Evolutionary conservation across 2,329 filamentous ascomycete species (phyloP), one percentile per base, ranked within the genome.

Genomic region (Epichloe glyceriae): DNA sequence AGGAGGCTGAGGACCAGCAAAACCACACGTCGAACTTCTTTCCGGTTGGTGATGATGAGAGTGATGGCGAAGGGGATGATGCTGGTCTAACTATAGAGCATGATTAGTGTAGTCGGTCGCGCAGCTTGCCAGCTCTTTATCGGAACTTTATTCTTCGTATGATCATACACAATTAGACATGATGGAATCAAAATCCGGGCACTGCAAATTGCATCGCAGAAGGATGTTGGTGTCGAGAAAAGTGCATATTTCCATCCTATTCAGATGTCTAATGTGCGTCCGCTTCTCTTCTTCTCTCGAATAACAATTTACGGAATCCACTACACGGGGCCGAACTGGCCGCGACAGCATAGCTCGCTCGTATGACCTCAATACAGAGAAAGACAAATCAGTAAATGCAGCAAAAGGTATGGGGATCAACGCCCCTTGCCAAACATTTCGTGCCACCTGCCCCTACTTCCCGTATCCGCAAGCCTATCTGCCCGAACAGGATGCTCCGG

Each of bases 401-500:
- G 14, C 40, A 26, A 17, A 19, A 22, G 30, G 3, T 30, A 6
- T 12, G 17, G 4, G 4, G 17, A 11, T 50, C 52, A 76, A 55
- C 74, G 64, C 4, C 63, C 66, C 54, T 61, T 66, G 1, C 70
- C 75, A 62, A 80, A 80, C 59, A 68, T 76, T 62, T 80, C 77
- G 57, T 82, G 78, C 78, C 78, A 82, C 57, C 79, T 80, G 38
- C 75, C 75, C 63, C 71, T 64, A 52, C 60, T 62, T 2, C 59
- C 61, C 2, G 62, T 60, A 50, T 62, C 55, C 47, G 55, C 66
- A 26, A 56, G 56, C 59, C 47, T 57, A 58, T 53, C 55, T 50
- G 60, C 49, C 53, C 64, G 20, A 56, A 62, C 47, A 56, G 64
- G 51, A 54, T 62, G 51, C 42, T 67, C 57, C 6, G 66, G 56